Conservation (phyloP, 495 filamentous ascomycete species). For the Penicillium egyptiacum region DNA sequence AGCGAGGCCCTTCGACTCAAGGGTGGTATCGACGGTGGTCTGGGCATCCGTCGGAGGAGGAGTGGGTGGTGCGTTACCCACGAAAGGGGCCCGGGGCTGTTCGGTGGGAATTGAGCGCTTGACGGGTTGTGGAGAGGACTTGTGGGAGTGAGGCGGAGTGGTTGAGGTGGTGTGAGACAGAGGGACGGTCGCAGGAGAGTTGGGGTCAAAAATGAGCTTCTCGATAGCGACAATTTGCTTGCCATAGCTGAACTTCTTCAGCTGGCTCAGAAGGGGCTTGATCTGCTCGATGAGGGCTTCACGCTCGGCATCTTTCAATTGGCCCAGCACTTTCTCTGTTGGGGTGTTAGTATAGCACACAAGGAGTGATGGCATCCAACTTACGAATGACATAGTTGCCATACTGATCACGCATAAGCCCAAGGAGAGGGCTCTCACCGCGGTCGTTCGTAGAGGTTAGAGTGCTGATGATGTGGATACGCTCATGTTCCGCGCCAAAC, state of each 20-base stretch:
- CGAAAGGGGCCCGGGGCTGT: constrained; percentile 31
- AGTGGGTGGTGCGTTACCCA: constrained; percentile 44
- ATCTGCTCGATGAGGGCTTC: constrained; percentile 69
- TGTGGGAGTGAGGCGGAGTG: constrained; percentile 49
- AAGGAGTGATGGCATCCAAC: constrained; percentile 34
- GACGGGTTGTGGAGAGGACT: constrained; percentile 45
- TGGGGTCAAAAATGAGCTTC: constrained; percentile 54
- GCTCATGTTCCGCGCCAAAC: constrained; percentile 67
- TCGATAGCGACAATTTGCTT: constrained; percentile 79
- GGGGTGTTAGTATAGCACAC: constrained; percentile 17
- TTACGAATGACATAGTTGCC: constrained; percentile 97
- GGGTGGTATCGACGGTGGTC: constrained; percentile 30
- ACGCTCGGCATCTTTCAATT: constrained; percentile 64
- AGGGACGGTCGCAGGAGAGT: constrained; percentile 23
- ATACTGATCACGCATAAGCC: constrained; percentile 86
- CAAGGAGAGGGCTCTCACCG: constrained; percentile 65
- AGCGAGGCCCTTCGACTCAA: constrained; percentile 36
- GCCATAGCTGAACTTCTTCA: constrained; percentile 73
- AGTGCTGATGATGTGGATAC: constrained; percentile 65
- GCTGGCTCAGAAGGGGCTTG: constrained; percentile 65
- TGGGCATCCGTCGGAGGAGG: constrained; percentile 47
- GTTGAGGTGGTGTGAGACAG: constrained; percentile 36
- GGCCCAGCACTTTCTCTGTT: constrained; percentile 75
- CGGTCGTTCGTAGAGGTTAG: constrained; percentile 61
- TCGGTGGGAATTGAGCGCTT: constrained; percentile 40